Evolutionary conservation across 2,329 filamentous ascomycete species (phyloP).

Genomic region (Colletotrichum camelliae): DNA sequence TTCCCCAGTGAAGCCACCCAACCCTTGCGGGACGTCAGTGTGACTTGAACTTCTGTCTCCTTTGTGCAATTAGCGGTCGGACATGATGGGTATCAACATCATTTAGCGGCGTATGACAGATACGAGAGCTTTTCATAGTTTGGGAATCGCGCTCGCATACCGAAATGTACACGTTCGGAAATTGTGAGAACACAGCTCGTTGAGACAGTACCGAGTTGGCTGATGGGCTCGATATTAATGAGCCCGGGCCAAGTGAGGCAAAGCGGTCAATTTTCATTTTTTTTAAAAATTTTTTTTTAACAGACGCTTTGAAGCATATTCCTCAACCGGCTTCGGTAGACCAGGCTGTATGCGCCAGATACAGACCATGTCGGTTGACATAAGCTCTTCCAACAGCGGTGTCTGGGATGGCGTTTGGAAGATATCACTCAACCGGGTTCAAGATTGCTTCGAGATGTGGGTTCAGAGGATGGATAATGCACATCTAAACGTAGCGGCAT

Average conservation of each 20-base stretch:
- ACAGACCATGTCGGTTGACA: background rate
- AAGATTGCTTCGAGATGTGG: background rate
- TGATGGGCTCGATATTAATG: background rate
- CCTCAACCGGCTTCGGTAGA: background rate
- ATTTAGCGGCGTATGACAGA: background rate
- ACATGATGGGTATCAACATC: background rate
- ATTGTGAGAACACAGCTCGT: background rate
- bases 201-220: background rate
- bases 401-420: background rate
- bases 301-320: background rate
- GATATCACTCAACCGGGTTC: background rate
- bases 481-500: background rate
- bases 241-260: too few species aligned
- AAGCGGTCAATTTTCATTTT: too few species aligned
- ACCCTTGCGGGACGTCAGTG: background rate
- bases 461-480: background rate
- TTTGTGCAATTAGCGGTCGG: background rate
- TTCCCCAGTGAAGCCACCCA: background rate
- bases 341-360: background rate
- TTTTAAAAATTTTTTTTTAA: too few species aligned
- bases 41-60: background rate
- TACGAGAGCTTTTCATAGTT: background rate
- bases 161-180: background rate
- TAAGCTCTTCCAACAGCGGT: background rate
- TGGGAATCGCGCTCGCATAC: background rate